phyloP scores from a whole-genome alignment of 805 yeast species.

The Metschnikowia continentalis region DNA sequence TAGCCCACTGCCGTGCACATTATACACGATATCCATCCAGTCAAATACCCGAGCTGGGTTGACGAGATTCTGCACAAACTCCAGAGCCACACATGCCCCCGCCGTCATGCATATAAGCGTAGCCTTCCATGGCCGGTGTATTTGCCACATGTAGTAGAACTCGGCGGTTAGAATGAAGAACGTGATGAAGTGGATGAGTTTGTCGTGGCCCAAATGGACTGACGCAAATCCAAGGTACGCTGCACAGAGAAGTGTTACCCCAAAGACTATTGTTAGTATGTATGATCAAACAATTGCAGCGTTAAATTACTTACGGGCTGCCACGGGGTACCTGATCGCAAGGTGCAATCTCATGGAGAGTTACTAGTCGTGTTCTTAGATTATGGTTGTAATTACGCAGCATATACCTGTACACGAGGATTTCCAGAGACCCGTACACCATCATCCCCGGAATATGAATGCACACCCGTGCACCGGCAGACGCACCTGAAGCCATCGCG shows the following conservation, averaged over 20 bases:
- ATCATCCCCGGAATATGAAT: not conserved
- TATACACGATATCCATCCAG: slow-evolving; percentile 39
- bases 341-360: slow-evolving; percentile 1
- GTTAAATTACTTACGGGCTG: not conserved
- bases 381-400: too few species aligned
- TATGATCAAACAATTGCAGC: too few species aligned
- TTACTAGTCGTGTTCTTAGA: too few species aligned
- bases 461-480: not conserved
- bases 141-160: slow-evolving; percentile 44
- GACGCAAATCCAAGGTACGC: slow-evolving; percentile 51
- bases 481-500: not conserved
- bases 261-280: slow-evolving; percentile 21
- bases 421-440: not conserved
- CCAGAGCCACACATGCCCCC: slow-evolving; percentile 47
- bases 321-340: not conserved
- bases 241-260: slow-evolving; percentile 24
- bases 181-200: slow-evolving; percentile 44
- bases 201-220: slow-evolving; percentile 47
- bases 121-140: slow-evolving; percentile 18
- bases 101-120: slow-evolving; percentile 43
- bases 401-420: not conserved
- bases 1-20: slow-evolving; percentile 28
- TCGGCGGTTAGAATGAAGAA: slow-evolving; percentile 46
- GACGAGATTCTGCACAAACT: slow-evolving; percentile 44
- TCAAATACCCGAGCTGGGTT: slow-evolving; percentile 50